These are phyloP conservation scores for Trematosphaeria pertusa DNA, from an alignment of 2,329 filamentous ascomycete genomes.

Conservation along the genomic window DNA sequence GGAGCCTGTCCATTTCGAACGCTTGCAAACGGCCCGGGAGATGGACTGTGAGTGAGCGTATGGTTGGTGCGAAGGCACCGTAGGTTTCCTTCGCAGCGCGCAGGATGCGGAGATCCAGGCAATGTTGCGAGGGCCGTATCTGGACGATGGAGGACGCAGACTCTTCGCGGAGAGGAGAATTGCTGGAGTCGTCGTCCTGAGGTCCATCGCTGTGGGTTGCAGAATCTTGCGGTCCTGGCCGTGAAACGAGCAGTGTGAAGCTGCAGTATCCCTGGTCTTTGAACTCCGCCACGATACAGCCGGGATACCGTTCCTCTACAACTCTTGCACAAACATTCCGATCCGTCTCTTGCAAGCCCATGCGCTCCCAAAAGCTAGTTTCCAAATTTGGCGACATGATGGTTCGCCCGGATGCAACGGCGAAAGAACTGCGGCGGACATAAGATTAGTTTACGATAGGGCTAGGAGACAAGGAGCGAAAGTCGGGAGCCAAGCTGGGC, in stretches of 20 bases:
- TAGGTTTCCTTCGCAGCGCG: slow-evolving; percentile 29
- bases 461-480: background rate
- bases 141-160: slow-evolving; percentile 28
- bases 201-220: too few species aligned
- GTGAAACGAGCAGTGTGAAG: too few species aligned
- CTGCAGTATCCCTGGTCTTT: slow-evolving; percentile 32
- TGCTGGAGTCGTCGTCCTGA: too few species aligned
- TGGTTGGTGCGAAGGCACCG: slow-evolving; percentile 27
- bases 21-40: slow-evolving; percentile 22
- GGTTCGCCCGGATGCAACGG: too few species aligned
- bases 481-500: slow-evolving; percentile 12
- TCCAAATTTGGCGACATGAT: slow-evolving; percentile 16
- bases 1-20: slow-evolving; percentile 35
- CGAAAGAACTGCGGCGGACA: too few species aligned
- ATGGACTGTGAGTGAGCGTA: slow-evolving; percentile 11
- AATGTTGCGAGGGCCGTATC: slow-evolving; percentile 32
- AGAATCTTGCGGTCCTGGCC: too few species aligned
- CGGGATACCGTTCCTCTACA: slow-evolving; percentile 13
- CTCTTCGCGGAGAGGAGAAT: too few species aligned
- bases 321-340: slow-evolving; percentile 14
- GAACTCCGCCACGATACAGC: slow-evolving; percentile 16
- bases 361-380: slow-evolving; percentile 22
- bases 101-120: slow-evolving; percentile 27
- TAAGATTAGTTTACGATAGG: too few species aligned
- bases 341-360: slow-evolving; percentile 17